A percentile compares a stretch with the other conserved stretches of the same genome.
phyloP scores from a whole-genome alignment of 768 basidiomycete genomes.

The Trametes elegans region DNA sequence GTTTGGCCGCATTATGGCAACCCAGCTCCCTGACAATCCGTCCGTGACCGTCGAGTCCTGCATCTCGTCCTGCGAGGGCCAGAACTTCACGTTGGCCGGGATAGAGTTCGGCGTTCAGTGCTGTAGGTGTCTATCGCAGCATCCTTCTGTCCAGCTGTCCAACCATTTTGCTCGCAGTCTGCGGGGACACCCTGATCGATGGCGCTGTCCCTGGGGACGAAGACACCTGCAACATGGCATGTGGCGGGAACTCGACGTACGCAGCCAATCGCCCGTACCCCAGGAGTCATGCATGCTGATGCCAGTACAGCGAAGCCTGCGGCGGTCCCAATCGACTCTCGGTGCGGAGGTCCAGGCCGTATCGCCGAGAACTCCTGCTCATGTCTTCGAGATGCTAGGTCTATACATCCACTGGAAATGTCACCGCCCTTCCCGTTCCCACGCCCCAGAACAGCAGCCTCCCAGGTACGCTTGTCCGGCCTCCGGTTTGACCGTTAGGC shows the following conservation, averaged over 20 bases:
- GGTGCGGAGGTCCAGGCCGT: conserved; percentile 23
- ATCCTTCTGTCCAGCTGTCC: neutral
- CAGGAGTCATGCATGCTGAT: conserved; percentile 6
- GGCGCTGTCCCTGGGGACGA: conserved; percentile 53
- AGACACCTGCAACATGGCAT: conserved; percentile 68
- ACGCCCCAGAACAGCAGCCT: conserved; percentile 51
- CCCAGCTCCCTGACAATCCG: conserved; percentile 37
- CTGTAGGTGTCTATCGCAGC: conserved; percentile 36
- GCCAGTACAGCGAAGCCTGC: conserved; percentile 53
- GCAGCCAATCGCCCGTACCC: conserved; percentile 24
- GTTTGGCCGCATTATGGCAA: conserved; percentile 57
- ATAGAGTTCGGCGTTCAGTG: conserved; percentile 59
- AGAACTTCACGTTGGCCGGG: conserved; percentile 66
- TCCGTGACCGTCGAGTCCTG: conserved; percentile 62
- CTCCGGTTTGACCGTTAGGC: neutral
- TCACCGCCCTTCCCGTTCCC: conserved; percentile 61
- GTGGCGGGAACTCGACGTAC: conserved; percentile 65
- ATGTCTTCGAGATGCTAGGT: conserved; percentile 29
- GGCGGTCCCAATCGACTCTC: conserved; percentile 74
- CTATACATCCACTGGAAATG: conserved; percentile 51
- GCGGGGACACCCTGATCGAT: conserved; percentile 62
- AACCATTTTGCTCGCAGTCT: conserved; percentile 54
- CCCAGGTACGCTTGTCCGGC: conserved; percentile 32
- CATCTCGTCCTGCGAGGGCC: conserved; percentile 50
- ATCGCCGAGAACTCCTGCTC: conserved; percentile 6